Evolutionary conservation across 192 early-diverging fungal genomes (phyloP), one percentile per base, ranked within the genome.

Genomic region (Coemansia sp.): DNA sequence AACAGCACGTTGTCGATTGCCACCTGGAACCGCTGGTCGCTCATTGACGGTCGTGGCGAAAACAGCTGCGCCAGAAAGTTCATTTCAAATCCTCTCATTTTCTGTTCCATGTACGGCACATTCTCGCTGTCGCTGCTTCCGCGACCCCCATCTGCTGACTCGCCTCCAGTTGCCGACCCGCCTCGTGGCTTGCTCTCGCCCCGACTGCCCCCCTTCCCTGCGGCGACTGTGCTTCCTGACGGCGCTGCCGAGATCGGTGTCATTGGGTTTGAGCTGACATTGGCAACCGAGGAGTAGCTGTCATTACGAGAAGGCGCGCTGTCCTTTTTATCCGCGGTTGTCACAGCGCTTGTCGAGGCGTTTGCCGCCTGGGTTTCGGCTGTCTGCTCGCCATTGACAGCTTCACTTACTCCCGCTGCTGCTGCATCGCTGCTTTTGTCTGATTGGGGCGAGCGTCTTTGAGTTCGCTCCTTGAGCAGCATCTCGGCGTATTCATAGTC

Each of bases 1-100:
- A 97, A 94, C 9, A 87, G 85, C 49, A 94, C 58, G 40, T 90
- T 85, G 67, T 96, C 90, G 8, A 97, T 86, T 2, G 85, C 80
- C 39, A 97, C 79, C 61, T 93, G 90, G 66, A 97, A 97, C 45
- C 86, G 80, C 42, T 81, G 78, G 61, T 93, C 90, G 65, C 92
- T 86, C 20, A 93, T 78, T 20, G 85, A 74, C 15, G 82, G 73
- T 72, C 88, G 91, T 8, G 94, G 94, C 3, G 91, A 87, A n/a
- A 96, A 82, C n/a, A 92, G 55, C 55, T 93, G 86, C 8, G 91
- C 89, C 23, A 94, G 82, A 47, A 90, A 81, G 21, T 83, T 80
- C 14, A 83, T 77, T 9, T 94, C 85, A 53, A 90, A 88, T 45
- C 91, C 87, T 48, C 83, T 73, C 30, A 90, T 70, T 13, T 42